Evolutionary conservation across 139 green algal genomes (phyloP).

Genomic region (Chara braunii): DNA sequence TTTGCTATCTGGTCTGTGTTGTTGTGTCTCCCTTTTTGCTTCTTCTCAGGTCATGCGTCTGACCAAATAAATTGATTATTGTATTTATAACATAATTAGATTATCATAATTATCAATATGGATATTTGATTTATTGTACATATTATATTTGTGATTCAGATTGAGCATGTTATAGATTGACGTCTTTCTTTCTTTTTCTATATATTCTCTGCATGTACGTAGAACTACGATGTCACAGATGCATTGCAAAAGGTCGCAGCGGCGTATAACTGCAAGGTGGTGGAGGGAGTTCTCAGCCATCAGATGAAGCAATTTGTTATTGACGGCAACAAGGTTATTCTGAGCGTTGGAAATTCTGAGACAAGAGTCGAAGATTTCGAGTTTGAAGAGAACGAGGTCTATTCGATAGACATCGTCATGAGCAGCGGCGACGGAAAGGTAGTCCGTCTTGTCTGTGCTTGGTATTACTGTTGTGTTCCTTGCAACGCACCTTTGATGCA

Average conservation of each 20-base stretch:
- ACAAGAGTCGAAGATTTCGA: conserved; percentile 76
- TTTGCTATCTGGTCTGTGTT: too few relatives aligned
- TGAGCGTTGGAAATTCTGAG: conserved; percentile 71
- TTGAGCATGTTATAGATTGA: too few relatives aligned
- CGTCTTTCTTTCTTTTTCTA: too few relatives aligned
- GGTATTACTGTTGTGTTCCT: too few relatives aligned
- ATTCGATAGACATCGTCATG: conserved; percentile 91
- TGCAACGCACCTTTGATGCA: too few relatives aligned
- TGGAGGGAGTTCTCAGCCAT: conserved; percentile 91
- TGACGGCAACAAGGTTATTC: conserved; percentile 91
- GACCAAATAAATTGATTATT: too few relatives aligned
- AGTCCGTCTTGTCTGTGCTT: neutral
- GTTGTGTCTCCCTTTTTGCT: too few relatives aligned
- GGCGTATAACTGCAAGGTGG: conserved; percentile 77
- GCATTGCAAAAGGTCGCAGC: conserved; percentile 68
- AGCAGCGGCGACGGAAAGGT: conserved; percentile 77
- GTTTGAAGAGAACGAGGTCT: conserved; percentile 95
- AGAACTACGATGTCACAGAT: conserved; percentile 61
- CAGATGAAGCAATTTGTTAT: conserved; percentile 96
- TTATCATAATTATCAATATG: too few relatives aligned
- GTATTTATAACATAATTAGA: too few relatives aligned
- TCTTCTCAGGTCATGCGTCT: too few relatives aligned
- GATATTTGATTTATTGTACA: too few relatives aligned
- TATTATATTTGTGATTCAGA: too few relatives aligned
- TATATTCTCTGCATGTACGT: conserved; percentile 10